phyloP scores from a whole-genome alignment of 495 filamentous ascomycete genomes.

The Penicillium argentinense region DNA sequence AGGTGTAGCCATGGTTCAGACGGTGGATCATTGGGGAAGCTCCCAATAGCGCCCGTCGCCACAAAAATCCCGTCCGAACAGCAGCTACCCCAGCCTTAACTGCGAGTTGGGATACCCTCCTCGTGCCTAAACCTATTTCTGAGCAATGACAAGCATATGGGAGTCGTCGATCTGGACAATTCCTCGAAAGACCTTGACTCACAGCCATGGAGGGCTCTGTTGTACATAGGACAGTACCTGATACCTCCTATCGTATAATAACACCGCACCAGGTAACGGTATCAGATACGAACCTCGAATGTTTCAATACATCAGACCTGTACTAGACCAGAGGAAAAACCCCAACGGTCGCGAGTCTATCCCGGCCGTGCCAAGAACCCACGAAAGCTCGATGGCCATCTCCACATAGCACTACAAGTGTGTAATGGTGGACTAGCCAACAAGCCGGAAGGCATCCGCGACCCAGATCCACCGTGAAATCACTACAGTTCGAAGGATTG shows the following conservation, averaged over 20 bases:
- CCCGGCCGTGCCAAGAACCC: background rate
- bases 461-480: too few relatives aligned
- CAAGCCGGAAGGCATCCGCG: slow-evolving; percentile 14
- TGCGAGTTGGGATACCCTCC: too few relatives aligned
- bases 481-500: slow-evolving; percentile 7
- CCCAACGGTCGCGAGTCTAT: slow-evolving; percentile 1
- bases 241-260: background rate
- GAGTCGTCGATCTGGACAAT: too few relatives aligned
- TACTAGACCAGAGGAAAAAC: background rate
- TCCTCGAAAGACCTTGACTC: too few relatives aligned
- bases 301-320: background rate
- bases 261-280: background rate
- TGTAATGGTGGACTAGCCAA: slow-evolving; percentile 6
- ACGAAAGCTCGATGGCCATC: slow-evolving; percentile 5
- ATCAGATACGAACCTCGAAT: slow-evolving; percentile 1
- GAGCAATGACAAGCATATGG: too few relatives aligned
- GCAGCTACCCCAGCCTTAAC: background rate
- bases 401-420: slow-evolving; percentile 4
- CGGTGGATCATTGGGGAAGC: slow-evolving; percentile 8
- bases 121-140: too few relatives aligned
- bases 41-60: slow-evolving; percentile 2
- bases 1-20: slow-evolving; percentile 12
- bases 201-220: too few relatives aligned
- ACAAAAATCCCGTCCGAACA: background rate
- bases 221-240: too few relatives aligned